Percentiles rank a stretch among this genome's conserved stretches.
These are phyloP conservation scores for Fusarium nelsonii DNA, from an alignment of 2,329 filamentous ascomycete species.

Conservation along the genomic window DNA sequence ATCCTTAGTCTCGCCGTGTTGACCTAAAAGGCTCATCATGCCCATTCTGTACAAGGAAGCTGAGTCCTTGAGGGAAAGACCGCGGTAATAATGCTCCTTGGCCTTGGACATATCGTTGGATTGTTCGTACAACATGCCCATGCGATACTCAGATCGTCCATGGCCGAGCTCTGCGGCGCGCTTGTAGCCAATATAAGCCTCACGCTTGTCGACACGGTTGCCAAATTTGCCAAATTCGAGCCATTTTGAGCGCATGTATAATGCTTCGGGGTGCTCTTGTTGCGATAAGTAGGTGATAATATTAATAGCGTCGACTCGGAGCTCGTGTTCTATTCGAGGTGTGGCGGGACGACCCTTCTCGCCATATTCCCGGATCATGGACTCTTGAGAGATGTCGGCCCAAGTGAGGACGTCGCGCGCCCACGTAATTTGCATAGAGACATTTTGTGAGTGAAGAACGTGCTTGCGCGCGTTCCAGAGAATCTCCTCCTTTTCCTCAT, in stretches of 20 bases:
- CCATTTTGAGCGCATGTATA: slow-evolving; percentile 97
- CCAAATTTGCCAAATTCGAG: slow-evolving; percentile 98
- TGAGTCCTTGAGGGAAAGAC: slow-evolving; percentile 84
- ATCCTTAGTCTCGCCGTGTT: slow-evolving; percentile 90
- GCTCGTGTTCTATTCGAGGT: slow-evolving; percentile 87
- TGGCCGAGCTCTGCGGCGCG: slow-evolving; percentile 89
- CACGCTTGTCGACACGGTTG: slow-evolving; percentile 89
- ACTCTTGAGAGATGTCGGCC: slow-evolving; percentile 85
- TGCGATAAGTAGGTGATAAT: slow-evolving; percentile 91
- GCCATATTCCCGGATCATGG: slow-evolving; percentile 73
- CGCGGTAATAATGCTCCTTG: slow-evolving; percentile 88
- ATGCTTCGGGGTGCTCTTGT: slow-evolving; percentile 91
- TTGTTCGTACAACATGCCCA: slow-evolving; percentile 98
- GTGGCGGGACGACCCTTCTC: slow-evolving; percentile 75
- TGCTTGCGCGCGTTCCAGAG: slow-evolving; percentile 85
- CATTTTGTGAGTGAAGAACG: slow-evolving; percentile 93
- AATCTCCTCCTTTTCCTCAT: slow-evolving; percentile 93
- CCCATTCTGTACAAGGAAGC: slow-evolving; percentile 88
- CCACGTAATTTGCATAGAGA: slow-evolving; percentile 97
- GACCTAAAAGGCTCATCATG: slow-evolving; percentile 97
- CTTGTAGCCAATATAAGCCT: slow-evolving; percentile 89
- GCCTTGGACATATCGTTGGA: slow-evolving; percentile 94
- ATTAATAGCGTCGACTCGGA: slow-evolving; percentile 89
- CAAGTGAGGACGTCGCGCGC: slow-evolving; percentile 91
- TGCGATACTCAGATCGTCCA: slow-evolving; percentile 90